These are phyloP conservation scores for Conringia planisiliqua DNA, from an alignment of 345 rosid species.

Conservation along the genomic window DNA sequence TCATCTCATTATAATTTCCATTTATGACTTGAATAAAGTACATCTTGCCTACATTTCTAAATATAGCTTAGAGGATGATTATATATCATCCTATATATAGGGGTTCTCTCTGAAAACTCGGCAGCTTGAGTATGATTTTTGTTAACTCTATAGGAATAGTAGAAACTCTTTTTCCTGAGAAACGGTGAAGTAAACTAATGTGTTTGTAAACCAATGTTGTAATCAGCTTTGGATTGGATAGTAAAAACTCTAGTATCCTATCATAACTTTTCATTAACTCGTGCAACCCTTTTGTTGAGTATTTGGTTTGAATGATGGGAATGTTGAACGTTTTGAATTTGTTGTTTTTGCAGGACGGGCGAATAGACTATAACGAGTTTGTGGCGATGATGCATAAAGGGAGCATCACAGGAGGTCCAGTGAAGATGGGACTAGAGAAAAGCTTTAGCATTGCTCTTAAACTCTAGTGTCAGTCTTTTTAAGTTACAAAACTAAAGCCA, in stretches of 20 bases:
- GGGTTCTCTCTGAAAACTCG: background rate
- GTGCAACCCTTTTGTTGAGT: background rate
- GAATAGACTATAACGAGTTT: conserved; percentile 76
- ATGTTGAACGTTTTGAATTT: background rate
- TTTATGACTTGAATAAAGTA: background rate
- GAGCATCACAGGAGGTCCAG: conserved; percentile 33
- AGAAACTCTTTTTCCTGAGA: background rate
- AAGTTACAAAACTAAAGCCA: conserved; percentile 8
- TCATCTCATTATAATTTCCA: background rate
- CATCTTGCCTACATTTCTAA: background rate
- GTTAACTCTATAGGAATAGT: background rate
- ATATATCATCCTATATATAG: background rate
- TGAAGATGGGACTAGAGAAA: conserved; percentile 42
- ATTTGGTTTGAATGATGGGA: background rate
- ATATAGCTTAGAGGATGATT: background rate
- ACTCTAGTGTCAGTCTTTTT: conserved; percentile 24
- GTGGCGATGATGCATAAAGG: conserved; percentile 84
- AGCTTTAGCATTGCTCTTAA: conserved; percentile 54
- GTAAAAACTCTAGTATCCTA: background rate
- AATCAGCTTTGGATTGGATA: background rate
- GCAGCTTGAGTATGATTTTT: background rate
- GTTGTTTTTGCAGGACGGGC: conserved; percentile 55
- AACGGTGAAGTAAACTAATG: background rate
- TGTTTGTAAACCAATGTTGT: background rate
- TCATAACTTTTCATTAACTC: background rate